Evolutionary conservation across 176 grass and related monocot species (phyloP).

Genomic region (Ananas comosus): DNA sequence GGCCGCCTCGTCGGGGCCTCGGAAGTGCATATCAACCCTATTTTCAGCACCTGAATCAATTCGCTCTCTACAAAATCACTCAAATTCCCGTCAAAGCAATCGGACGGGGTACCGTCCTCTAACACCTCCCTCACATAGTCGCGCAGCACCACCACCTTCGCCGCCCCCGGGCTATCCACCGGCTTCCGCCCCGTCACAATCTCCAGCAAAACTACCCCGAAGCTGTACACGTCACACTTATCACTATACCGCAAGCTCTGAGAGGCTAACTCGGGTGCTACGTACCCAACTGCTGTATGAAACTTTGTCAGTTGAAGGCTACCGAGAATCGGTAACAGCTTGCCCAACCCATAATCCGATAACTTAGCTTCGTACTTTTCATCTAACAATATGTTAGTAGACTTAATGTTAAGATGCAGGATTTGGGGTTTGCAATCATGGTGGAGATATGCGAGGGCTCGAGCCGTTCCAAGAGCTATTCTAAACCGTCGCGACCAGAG

Average conservation of each 20-base stretch:
- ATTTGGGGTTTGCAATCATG: slow-evolving; percentile 87
- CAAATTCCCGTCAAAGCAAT: slow-evolving; percentile 73
- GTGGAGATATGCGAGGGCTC: slow-evolving; percentile 83
- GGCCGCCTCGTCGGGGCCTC: slow-evolving; percentile 66
- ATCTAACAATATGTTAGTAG: slow-evolving; percentile 84
- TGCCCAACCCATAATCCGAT: slow-evolving; percentile 84
- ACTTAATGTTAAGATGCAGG: slow-evolving; percentile 96
- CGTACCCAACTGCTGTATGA: slow-evolving; percentile 63
- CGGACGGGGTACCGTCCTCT: slow-evolving; percentile 60
- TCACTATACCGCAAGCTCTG: slow-evolving; percentile 72
- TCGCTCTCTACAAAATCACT: slow-evolving; percentile 65
- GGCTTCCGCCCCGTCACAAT: slow-evolving; percentile 85
- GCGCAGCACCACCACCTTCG: slow-evolving; percentile 38
- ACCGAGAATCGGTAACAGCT: slow-evolving; percentile 77
- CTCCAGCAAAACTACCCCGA: slow-evolving; percentile 89
- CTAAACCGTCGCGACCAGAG: slow-evolving; percentile 73
- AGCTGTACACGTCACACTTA: slow-evolving; percentile 97
- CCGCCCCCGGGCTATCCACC: slow-evolving; percentile 48
- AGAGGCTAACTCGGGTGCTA: slow-evolving; percentile 80
- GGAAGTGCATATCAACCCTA: slow-evolving; percentile 87
- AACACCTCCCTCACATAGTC: slow-evolving; percentile 77
- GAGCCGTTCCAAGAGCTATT: slow-evolving; percentile 60
- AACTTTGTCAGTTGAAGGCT: slow-evolving; percentile 68
- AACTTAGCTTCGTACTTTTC: slow-evolving; percentile 74
- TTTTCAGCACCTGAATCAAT: slow-evolving; percentile 87